A percentile compares a stretch with the other conserved stretches of the same genome.
Conservation (phyloP, 345 rosid genomes). For the Rhodomyrtus tomentosa region DNA sequence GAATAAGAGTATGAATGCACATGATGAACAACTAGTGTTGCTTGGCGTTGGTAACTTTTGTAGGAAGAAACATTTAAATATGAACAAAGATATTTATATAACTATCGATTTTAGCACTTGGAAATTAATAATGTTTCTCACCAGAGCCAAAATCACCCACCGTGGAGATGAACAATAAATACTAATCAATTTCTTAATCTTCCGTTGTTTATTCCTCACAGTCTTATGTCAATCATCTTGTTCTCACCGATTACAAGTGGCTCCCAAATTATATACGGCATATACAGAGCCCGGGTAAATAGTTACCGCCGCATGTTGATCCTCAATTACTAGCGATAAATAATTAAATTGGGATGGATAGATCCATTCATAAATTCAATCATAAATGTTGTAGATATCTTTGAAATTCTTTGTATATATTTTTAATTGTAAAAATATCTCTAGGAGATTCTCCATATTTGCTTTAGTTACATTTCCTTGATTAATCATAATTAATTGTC, state of each 20-base stretch:
- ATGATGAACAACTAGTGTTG: not conserved
- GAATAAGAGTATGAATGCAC: not conserved
- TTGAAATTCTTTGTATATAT: not conserved
- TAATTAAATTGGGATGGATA: too few species aligned
- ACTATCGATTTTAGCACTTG: not conserved
- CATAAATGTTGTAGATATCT: not conserved
- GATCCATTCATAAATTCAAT: too few species aligned
- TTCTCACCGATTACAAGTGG: not conserved
- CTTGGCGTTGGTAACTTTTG: not conserved
- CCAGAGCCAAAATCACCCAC: too few species aligned
- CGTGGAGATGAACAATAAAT: not conserved
- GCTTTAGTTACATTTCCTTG: not conserved
- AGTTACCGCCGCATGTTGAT: too few species aligned
- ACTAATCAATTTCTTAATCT: not conserved
- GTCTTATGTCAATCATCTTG: not conserved
- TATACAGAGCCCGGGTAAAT: too few species aligned
- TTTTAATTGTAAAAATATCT: not conserved
- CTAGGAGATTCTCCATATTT: not conserved
- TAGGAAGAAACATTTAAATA: not conserved
- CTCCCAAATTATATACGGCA: too few species aligned
- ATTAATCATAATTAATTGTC: not conserved
- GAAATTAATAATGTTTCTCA: not conserved
- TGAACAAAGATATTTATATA: not conserved
- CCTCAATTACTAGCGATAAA: too few species aligned
- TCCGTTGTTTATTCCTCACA: not conserved